Evolutionary conservation across 1,139 yeast species (phyloP).

Genomic region (Candida pseudoviswanathii): DNA sequence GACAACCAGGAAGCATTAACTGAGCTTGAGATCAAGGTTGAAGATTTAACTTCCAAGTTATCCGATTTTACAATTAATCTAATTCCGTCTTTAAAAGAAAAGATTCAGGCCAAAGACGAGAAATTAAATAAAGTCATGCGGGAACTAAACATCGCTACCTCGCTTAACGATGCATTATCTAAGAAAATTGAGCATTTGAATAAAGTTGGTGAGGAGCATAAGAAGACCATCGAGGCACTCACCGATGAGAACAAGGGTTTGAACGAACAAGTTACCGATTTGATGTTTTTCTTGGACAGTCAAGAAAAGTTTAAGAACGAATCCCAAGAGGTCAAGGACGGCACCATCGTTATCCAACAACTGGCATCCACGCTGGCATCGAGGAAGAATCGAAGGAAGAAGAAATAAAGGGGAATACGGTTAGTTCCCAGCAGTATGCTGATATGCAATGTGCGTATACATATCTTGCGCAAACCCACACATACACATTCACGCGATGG

Average conservation of each 20-base stretch:
- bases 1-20: slow-evolving; percentile 13
- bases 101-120: slow-evolving; percentile 33
- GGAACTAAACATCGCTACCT: slow-evolving; percentile 36
- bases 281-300: slow-evolving; percentile 80
- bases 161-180: slow-evolving; percentile 58
- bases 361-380: slow-evolving; percentile 19
- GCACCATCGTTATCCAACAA: slow-evolving; percentile 54
- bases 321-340: slow-evolving; percentile 70
- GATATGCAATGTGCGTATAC: too few relatives aligned
- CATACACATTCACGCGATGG: too few relatives aligned
- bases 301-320: slow-evolving; percentile 72
- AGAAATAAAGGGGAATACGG: slow-evolving; percentile 8
- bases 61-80: slow-evolving; percentile 26
- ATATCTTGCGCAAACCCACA: too few relatives aligned
- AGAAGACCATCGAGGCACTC: slow-evolving; percentile 22
- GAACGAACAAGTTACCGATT: slow-evolving; percentile 71
- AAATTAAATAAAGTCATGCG: slow-evolving; percentile 31
- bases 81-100: slow-evolving; percentile 37
- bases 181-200: slow-evolving; percentile 55
- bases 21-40: slow-evolving; percentile 39
- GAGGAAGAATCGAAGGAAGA: slow-evolving; percentile 23
- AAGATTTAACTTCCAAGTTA: slow-evolving; percentile 28
- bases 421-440: too few relatives aligned
- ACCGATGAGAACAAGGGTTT: slow-evolving; percentile 51
- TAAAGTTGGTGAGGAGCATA: slow-evolving; percentile 35